Conservation (phyloP, 2,329 filamentous ascomycete genomes). For the Keithomyces neogunnii region DNA sequence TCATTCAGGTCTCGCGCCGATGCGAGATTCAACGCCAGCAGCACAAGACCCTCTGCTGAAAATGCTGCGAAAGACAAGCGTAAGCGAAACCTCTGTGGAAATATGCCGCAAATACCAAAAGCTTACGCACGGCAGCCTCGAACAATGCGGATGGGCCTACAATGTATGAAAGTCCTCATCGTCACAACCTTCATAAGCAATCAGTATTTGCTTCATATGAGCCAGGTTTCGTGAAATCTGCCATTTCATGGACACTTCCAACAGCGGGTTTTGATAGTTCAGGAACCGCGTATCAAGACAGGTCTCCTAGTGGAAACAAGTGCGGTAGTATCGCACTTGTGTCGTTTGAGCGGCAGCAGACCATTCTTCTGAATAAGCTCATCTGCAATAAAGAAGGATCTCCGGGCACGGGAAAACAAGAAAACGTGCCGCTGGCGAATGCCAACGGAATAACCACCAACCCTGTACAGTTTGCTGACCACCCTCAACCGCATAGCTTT, state of each 20-base stretch:
- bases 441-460: neutral
- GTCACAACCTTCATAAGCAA: neutral
- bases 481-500: constrained; percentile 36
- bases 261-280: constrained; percentile 8
- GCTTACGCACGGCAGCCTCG: constrained; percentile 1
- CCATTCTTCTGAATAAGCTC: constrained; percentile 26
- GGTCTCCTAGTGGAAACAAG: constrained; percentile 24
- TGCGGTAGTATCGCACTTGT: constrained; percentile 16
- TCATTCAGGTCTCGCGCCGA: constrained; percentile 7
- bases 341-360: constrained; percentile 33
- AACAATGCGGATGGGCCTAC: constrained; percentile 24
- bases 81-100: neutral
- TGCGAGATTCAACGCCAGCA: neutral
- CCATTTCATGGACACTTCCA: neutral
- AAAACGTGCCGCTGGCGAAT: neutral
- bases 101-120: neutral
- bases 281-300: neutral
- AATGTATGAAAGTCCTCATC: constrained; percentile 33
- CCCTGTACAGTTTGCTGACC: constrained; percentile 22
- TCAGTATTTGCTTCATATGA: constrained; percentile 9
- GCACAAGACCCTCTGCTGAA: neutral
- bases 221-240: constrained; percentile 6
- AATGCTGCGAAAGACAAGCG: neutral
- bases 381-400: constrained; percentile 21
- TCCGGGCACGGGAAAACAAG: constrained; percentile 10